Conservation (phyloP, 2,329 filamentous ascomycete species). For the Monilinia polystroma region DNA sequence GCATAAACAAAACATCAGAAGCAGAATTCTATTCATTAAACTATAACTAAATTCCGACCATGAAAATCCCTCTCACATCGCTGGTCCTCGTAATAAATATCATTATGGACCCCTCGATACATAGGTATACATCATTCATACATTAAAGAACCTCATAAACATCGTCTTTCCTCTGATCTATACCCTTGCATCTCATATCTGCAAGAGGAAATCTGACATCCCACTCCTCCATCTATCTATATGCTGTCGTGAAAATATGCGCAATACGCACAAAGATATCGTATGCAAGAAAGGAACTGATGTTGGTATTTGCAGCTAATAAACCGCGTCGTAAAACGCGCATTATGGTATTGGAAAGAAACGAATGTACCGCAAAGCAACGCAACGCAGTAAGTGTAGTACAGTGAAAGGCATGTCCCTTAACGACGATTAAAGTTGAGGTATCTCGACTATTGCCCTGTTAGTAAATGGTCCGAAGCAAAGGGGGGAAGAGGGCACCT, state of each 20-base stretch:
- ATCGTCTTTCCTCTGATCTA: neutral
- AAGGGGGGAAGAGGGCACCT: conserved; percentile 24
- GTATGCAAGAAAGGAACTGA: neutral
- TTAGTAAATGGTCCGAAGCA: conserved; percentile 22
- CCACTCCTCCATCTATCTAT: neutral
- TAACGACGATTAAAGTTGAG: conserved; percentile 49
- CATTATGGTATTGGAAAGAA: neutral
- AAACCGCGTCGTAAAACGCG: neutral
- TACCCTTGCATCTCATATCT: neutral
- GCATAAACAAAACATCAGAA: no score
- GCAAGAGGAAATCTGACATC: neutral
- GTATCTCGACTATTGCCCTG: conserved; percentile 39
- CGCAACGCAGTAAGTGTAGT: neutral
- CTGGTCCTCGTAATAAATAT: neutral
- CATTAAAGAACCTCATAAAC: neutral
- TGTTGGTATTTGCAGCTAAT: neutral
- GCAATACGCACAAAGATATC: neutral
- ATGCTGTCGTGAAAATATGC: neutral
- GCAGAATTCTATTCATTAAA: no score
- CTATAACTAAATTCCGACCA: no score
- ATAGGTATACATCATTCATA: neutral
- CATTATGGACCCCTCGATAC: neutral
- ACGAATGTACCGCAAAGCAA: neutral
- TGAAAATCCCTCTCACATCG: no score
- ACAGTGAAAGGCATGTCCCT: neutral